These are phyloP conservation scores for Rhytidhysteron rufulum DNA, from an alignment of 2,329 filamentous ascomycete species.

Conservation along the genomic window DNA sequence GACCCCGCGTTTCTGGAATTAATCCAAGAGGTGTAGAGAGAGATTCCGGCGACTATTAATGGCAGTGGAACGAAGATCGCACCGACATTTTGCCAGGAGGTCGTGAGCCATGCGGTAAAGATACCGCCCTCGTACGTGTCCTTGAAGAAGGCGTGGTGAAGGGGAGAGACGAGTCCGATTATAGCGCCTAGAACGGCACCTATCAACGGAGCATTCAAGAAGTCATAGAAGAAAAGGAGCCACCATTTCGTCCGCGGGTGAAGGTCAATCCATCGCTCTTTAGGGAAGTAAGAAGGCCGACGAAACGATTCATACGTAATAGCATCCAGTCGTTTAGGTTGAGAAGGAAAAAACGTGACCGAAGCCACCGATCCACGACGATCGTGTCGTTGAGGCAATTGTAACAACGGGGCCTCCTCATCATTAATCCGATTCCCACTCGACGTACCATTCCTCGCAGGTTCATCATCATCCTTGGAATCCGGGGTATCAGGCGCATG, in stretches of 20 bases:
- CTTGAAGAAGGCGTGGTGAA: slow-evolving; percentile 24
- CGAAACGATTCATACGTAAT: slow-evolving; percentile 11
- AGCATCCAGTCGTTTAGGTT: slow-evolving; percentile 18
- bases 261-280: slow-evolving; percentile 18
- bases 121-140: slow-evolving; percentile 21
- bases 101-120: slow-evolving; percentile 28
- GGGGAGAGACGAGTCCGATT: slow-evolving; percentile 20
- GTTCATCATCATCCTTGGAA: slow-evolving; percentile 11
- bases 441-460: slow-evolving; percentile 7
- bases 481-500: slow-evolving; percentile 21
- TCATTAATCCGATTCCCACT: slow-evolving; percentile 3
- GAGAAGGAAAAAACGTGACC: slow-evolving; percentile 29
- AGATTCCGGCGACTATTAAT: slow-evolving; percentile 25
- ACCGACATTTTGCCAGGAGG: slow-evolving; percentile 24
- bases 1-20: slow-evolving; percentile 9
- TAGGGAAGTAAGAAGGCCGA: slow-evolving; percentile 22
- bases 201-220: slow-evolving; percentile 27
- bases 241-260: slow-evolving; percentile 23
- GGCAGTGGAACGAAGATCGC: slow-evolving; percentile 25
- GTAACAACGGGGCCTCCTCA: slow-evolving; percentile 16
- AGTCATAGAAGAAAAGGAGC: slow-evolving; percentile 28
- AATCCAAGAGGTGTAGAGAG: slow-evolving; percentile 22
- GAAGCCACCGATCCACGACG: slow-evolving; percentile 15
- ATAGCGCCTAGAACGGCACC: slow-evolving; percentile 22
- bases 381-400: not conserved